Conservation (phyloP, 2,329 filamentous ascomycete genomes). For the Paecilomyces niveus region DNA sequence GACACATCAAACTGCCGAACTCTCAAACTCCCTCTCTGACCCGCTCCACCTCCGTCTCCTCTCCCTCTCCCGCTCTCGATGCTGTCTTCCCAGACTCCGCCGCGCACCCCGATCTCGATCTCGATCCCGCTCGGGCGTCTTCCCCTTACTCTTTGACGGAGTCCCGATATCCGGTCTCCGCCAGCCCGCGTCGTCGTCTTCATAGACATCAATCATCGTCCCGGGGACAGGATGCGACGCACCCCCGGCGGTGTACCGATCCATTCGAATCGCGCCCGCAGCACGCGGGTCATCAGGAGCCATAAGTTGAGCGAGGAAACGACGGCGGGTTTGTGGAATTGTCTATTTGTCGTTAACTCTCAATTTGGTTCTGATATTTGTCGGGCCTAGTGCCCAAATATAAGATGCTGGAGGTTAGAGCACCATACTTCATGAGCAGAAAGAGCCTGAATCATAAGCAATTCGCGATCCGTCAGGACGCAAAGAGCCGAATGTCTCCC, state of each 20-base stretch:
- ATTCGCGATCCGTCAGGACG: conserved; percentile 31
- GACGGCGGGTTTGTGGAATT: conserved; percentile 31
- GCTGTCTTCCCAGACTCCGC: neutral
- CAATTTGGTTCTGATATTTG: neutral
- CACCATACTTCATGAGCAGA: conserved; percentile 28
- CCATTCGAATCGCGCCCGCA: conserved; percentile 21
- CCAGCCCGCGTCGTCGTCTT: conserved; percentile 17
- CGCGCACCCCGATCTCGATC: conserved; percentile 6
- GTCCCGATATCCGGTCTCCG: conserved; percentile 6
- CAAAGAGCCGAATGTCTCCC: conserved; percentile 30
- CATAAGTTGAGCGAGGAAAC: conserved; percentile 28
- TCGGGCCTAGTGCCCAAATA: too few relatives aligned
- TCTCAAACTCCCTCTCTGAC: conserved; percentile 7
- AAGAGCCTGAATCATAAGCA: conserved; percentile 34
- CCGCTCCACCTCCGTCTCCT: conserved; percentile 15
- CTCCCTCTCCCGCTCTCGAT: conserved; percentile 11
- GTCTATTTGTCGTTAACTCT: conserved; percentile 17
- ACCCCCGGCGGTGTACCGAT: conserved; percentile 12
- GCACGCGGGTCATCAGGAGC: conserved; percentile 17
- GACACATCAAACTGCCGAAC: neutral
- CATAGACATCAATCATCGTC: conserved; percentile 14
- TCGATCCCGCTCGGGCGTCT: conserved; percentile 9
- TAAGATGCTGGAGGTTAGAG: neutral
- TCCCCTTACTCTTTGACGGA: conserved; percentile 1
- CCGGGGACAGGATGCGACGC: conserved; percentile 8